Conservation (phyloP, 2,329 filamentous ascomycete genomes). For the Blastomyces emzantsi region DNA sequence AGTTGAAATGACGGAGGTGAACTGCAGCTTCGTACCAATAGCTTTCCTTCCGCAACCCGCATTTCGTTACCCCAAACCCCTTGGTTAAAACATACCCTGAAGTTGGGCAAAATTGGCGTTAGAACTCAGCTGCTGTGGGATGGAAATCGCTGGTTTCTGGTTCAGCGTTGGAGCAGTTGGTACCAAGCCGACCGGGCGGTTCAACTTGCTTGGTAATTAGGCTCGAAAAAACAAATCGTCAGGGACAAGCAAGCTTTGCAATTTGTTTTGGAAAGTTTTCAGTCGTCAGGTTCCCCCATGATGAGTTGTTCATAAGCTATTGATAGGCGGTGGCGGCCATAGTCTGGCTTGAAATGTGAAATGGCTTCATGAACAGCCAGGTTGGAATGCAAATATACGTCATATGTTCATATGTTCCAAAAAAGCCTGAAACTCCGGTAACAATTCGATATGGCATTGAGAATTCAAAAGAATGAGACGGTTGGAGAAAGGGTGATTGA, state of each 20-base stretch:
- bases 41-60: not conserved
- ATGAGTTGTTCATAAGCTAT: conserved; percentile 4
- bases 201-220: not conserved
- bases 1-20: not conserved
- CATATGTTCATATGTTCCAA: not conserved
- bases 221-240: not conserved
- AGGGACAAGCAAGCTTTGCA: not conserved
- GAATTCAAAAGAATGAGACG: not conserved
- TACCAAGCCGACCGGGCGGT: not conserved
- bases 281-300: not conserved
- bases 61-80: not conserved
- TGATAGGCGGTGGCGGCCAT: not conserved
- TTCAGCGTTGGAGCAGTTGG: not conserved
- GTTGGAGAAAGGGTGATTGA: not conserved
- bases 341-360: not conserved
- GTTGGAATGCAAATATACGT: conserved; percentile 5
- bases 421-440: not conserved
- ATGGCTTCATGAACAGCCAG: conserved; percentile 3
- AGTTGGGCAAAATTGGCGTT: conserved; percentile 5
- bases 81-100: not conserved
- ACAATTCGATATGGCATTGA: not conserved
- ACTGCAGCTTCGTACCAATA: not conserved
- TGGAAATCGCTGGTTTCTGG: not conserved
- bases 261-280: not conserved
- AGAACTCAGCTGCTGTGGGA: not conserved